Conservation (phyloP, 2,329 filamentous ascomycete species). For the Ascochyta koolunga region DNA sequence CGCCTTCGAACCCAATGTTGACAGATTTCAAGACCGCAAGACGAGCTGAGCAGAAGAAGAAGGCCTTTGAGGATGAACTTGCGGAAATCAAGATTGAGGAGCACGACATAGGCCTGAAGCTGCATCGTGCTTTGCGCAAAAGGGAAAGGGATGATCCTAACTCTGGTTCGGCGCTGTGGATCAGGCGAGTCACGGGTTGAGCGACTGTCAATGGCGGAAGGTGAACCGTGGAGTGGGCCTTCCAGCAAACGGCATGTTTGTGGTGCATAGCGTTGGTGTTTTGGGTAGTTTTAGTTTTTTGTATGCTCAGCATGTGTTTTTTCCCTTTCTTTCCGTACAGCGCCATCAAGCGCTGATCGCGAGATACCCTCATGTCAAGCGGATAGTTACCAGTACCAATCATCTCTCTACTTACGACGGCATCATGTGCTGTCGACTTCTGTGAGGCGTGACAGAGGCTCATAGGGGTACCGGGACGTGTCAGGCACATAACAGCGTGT, state of each 20-base stretch:
- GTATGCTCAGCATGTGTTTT: not conserved
- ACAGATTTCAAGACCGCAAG: conserved; percentile 45
- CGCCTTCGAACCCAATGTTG: conserved; percentile 47
- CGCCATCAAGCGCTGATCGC: conserved; percentile 1
- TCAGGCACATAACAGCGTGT: too few species aligned
- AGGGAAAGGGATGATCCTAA: conserved; percentile 47
- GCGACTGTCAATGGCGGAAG: not conserved
- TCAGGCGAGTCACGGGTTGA: conserved; percentile 45
- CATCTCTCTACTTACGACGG: not conserved
- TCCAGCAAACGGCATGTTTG: not conserved
- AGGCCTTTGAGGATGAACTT: conserved; percentile 46
- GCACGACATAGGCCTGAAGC: conserved; percentile 49
- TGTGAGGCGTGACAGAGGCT: too few species aligned
- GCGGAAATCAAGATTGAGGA: conserved; percentile 46
- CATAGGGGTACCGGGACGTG: too few species aligned
- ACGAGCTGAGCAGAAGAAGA: conserved; percentile 43
- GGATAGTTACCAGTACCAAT: conserved; percentile 1
- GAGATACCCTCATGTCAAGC: conserved; percentile 8
- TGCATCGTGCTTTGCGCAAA: conserved; percentile 50
- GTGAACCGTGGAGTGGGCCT: not conserved
- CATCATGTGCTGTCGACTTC: too few species aligned
- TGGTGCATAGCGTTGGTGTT: conserved; percentile 11
- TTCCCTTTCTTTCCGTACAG: not conserved
- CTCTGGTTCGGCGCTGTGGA: conserved; percentile 45
- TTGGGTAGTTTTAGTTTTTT: not conserved